Conservation (phyloP, 768 basidiomycete genomes). For the Xerocomellus dryophilus region DNA sequence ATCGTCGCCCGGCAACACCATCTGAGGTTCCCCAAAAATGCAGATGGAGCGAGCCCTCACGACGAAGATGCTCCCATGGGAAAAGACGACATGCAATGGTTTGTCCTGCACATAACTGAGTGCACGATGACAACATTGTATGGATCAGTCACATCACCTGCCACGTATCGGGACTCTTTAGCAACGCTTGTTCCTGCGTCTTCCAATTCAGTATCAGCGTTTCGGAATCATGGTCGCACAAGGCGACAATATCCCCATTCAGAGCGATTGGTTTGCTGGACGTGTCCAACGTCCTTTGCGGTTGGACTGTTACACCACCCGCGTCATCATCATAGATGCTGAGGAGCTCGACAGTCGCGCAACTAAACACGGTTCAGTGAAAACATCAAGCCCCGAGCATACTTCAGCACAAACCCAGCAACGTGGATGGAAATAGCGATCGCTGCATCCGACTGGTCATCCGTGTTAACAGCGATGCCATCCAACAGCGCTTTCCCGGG, state of each 20-base stretch:
- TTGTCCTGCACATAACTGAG: conserved; percentile 38
- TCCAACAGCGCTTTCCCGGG: conserved; percentile 51
- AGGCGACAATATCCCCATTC: conserved; percentile 48
- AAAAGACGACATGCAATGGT: conserved; percentile 52
- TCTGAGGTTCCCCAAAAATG: conserved; percentile 49
- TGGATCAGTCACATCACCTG: conserved; percentile 23
- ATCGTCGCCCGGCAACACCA: conserved; percentile 24
- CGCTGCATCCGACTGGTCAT: conserved; percentile 41
- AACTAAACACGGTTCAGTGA: conserved; percentile 19
- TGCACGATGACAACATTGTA: conserved; percentile 1
- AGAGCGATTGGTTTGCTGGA: conserved; percentile 47
- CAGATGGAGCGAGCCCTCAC: conserved; percentile 57
- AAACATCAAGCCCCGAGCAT: neutral
- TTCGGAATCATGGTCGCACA: conserved; percentile 50
- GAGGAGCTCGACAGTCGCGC: conserved; percentile 30
- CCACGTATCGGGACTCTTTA: conserved; percentile 38
- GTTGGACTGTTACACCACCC: conserved; percentile 26
- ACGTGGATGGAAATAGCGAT: conserved; percentile 51
- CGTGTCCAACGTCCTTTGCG: conserved; percentile 37
- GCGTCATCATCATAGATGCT: conserved; percentile 12
- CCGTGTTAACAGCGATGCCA: conserved; percentile 49
- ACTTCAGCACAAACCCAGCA: conserved; percentile 40
- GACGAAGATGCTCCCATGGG: conserved; percentile 47
- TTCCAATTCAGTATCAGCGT: conserved; percentile 59
- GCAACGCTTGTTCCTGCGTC: conserved; percentile 42